A percentile compares a stretch with the other conserved stretches of the same genome.
Conservation (phyloP, 345 rosid genomes). For the Conringia planisiliqua region DNA sequence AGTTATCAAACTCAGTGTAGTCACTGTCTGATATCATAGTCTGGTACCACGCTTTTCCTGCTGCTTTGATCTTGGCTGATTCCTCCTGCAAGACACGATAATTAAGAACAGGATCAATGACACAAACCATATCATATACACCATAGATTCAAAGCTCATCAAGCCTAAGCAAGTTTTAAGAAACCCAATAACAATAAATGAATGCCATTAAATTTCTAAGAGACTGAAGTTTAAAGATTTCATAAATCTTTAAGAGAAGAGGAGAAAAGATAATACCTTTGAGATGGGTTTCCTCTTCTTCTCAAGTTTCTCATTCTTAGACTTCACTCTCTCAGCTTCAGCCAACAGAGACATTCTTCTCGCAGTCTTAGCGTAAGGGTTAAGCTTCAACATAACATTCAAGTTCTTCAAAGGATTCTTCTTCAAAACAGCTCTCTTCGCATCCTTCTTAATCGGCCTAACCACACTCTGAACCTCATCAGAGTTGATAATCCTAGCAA, state of each 20-base stretch:
- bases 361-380: conserved; percentile 82
- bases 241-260: not conserved
- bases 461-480: conserved; percentile 63
- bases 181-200: not conserved
- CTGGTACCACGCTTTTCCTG: conserved; percentile 79
- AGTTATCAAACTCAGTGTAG: conserved; percentile 65
- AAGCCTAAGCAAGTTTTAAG: not conserved
- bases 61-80: conserved; percentile 52
- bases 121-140: not conserved
- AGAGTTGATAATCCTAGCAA: conserved; percentile 45
- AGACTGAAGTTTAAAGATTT: not conserved
- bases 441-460: conserved; percentile 57
- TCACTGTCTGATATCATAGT: conserved; percentile 75
- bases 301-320: conserved; percentile 85
- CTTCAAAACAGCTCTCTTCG: conserved; percentile 69
- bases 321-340: conserved; percentile 70
- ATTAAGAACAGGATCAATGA: not conserved
- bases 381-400: conserved; percentile 59
- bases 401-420: conserved; percentile 83
- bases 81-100: conserved; percentile 49
- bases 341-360: conserved; percentile 80
- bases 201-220: not conserved
- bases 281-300: conserved; percentile 56
- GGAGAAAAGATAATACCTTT: conserved; percentile 41
- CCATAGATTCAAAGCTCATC: not conserved